These are phyloP conservation scores for Alternaria brassicicola DNA, from an alignment of 2,329 filamentous ascomycete genomes.

Conservation along the genomic window DNA sequence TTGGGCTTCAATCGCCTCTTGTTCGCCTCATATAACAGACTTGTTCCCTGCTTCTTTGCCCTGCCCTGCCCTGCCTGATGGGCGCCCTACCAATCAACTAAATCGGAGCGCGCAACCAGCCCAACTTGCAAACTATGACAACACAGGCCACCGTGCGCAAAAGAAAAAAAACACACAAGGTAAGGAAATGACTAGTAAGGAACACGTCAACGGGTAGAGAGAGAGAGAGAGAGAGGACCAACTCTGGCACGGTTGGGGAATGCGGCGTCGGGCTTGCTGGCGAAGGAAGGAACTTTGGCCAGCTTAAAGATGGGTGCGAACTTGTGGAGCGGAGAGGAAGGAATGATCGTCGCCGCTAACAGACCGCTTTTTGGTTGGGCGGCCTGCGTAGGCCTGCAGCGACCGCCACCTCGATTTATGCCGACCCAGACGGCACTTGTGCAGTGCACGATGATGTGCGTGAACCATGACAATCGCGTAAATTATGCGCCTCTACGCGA, in stretches of 20 bases:
- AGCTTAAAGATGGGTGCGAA: conserved; percentile 28
- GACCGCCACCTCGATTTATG: conserved; percentile 21
- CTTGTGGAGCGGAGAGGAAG: conserved; percentile 31
- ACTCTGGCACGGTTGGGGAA: conserved; percentile 27
- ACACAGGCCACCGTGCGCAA: conserved; percentile 1
- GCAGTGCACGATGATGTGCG: conserved; percentile 28
- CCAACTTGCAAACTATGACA: neutral
- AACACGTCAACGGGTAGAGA: conserved; percentile 4
- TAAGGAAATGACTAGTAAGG: neutral
- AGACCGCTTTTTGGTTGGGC: conserved; percentile 31
- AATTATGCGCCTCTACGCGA: neutral
- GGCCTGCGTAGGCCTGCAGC: conserved; percentile 25
- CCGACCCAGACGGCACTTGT: conserved; percentile 13
- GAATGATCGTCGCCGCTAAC: conserved; percentile 25
- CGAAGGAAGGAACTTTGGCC: conserved; percentile 9
- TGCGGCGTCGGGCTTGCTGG: neutral
- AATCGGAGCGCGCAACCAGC: neutral
- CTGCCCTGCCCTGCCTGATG: neutral
- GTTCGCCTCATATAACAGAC: neutral
- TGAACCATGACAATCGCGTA: conserved; percentile 20
- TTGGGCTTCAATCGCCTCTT: conserved; percentile 24
- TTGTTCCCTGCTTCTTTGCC: neutral
- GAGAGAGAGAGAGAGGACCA: neutral
- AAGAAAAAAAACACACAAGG: too few relatives aligned
- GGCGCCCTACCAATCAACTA: neutral